phyloP scores from a whole-genome alignment of 1,284 basidiomycete genomes.

The Uromyces viciae-fabae region DNA sequence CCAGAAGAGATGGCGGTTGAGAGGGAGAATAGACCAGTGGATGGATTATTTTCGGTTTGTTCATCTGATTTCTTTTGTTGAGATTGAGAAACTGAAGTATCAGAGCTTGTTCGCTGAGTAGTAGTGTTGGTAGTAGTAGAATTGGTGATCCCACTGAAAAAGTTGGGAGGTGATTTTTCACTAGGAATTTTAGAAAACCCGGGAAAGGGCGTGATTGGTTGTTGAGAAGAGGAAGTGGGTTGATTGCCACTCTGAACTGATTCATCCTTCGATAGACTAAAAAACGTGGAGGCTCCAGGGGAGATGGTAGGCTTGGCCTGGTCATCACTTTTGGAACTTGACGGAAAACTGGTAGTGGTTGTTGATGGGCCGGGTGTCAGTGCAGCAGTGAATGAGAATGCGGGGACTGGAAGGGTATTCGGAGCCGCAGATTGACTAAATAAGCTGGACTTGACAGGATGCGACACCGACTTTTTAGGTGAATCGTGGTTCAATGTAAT shows the following conservation, averaged over 20 bases:
- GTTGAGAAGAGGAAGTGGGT: background rate
- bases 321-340: background rate
- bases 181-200: conserved; percentile 27
- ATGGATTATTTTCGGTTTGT: conserved; percentile 2
- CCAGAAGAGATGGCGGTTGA: background rate
- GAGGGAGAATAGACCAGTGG: background rate
- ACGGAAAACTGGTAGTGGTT: background rate
- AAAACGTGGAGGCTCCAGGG: background rate
- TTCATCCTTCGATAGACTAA: background rate
- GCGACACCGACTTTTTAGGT: background rate
- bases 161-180: conserved; percentile 13
- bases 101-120: background rate
- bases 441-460: background rate
- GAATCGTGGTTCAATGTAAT: background rate
- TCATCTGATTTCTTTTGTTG: background rate
- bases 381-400: background rate
- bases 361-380: background rate
- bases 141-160: background rate
- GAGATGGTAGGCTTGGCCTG: background rate
- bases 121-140: background rate
- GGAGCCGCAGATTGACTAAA: background rate
- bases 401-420: background rate
- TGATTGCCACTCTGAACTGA: background rate
- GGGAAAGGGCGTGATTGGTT: background rate
- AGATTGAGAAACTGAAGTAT: background rate